These are phyloP conservation scores for Ormosia semicastrata DNA, from an alignment of 306 rosid genomes.

Conservation along the genomic window DNA sequence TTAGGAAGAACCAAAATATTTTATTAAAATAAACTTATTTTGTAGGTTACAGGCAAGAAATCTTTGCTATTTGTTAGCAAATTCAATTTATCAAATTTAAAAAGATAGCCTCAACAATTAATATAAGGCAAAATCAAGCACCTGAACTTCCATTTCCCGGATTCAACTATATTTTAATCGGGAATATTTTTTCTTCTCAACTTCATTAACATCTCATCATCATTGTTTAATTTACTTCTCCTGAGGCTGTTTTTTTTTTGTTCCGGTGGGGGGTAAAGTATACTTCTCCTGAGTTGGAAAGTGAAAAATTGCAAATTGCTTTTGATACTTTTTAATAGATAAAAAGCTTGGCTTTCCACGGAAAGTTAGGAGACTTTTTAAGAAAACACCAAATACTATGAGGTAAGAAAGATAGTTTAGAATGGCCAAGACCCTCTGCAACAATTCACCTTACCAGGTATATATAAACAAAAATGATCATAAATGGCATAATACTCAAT, in stretches of 20 bases:
- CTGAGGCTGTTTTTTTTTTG: no score
- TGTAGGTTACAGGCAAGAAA: neutral
- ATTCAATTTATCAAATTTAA: neutral
- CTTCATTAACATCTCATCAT: neutral
- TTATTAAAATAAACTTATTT: neutral
- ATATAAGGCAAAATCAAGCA: neutral
- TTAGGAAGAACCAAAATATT: neutral
- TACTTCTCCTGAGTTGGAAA: no score
- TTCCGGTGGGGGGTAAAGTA: no score
- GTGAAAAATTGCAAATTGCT: neutral
- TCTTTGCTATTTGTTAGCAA: neutral
- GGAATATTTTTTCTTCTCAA: neutral
- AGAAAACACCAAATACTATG: no score
- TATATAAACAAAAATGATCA: neutral
- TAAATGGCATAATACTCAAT: neutral
- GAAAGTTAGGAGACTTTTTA: no score
- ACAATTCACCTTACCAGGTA: no score
- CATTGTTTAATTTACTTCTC: neutral
- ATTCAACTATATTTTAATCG: neutral
- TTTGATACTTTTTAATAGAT: no score
- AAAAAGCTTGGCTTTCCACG: no score
- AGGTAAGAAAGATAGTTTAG: neutral
- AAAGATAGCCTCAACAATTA: neutral
- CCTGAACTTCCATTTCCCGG: neutral
- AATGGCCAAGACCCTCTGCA: neutral